Conservation (phyloP, 148 eudicot genomes). For the Chenopodium berlandieri region DNA sequence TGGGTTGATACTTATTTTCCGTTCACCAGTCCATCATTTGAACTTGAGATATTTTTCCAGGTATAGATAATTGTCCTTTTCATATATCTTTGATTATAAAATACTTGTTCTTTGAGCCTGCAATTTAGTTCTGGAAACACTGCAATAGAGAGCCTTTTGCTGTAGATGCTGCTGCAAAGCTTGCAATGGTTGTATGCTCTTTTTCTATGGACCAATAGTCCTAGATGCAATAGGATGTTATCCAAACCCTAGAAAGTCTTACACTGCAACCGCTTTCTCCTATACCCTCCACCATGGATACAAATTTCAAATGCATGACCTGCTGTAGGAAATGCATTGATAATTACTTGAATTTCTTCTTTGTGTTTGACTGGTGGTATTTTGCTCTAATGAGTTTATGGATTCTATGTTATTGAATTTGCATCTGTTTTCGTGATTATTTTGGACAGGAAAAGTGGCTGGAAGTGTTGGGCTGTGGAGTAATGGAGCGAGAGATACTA, state of each 20-base stretch:
- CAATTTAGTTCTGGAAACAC: neutral
- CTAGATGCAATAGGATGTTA: too few species aligned
- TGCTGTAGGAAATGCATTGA: neutral
- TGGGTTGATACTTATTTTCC: conserved; percentile 99
- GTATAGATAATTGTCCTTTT: conserved; percentile 31
- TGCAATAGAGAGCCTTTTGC: neutral
- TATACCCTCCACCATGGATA: neutral
- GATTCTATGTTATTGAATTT: neutral
- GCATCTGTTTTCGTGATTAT: neutral
- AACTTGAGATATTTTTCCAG: conserved; percentile 96
- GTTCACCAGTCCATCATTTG: conserved; percentile 90
- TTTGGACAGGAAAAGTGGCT: conserved; percentile 83
- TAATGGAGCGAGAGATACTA: conserved; percentile 89
- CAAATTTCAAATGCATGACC: neutral
- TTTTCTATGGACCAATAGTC: too few species aligned
- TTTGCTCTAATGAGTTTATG: neutral
- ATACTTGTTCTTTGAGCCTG: neutral
- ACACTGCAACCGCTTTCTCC: neutral
- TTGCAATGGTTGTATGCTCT: too few species aligned
- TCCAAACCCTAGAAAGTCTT: neutral
- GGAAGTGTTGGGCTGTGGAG: conserved; percentile 99
- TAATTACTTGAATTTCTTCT: neutral
- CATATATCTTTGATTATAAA: neutral
- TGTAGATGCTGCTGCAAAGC: neutral
- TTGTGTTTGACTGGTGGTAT: neutral